A percentile compares a stretch with the other conserved stretches of the same genome.
phyloP scores from a whole-genome alignment of 78 protist species.

The Dictyostelium intermedium region DNA sequence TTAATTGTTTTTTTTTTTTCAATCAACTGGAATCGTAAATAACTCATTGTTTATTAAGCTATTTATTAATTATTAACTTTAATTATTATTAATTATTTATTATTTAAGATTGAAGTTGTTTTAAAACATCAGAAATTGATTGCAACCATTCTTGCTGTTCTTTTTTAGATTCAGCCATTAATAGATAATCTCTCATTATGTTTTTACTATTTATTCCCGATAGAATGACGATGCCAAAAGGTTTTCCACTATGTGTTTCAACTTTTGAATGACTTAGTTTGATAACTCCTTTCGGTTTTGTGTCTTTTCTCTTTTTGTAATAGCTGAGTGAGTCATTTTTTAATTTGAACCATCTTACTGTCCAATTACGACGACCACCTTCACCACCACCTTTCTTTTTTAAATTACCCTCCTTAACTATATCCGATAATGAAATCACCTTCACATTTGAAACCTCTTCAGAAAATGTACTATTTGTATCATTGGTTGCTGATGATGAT shows the following conservation, averaged over 20 bases:
- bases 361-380: slow-evolving; percentile 74
- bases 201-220: slow-evolving; percentile 42
- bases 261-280: slow-evolving; percentile 17
- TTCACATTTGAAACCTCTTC: slow-evolving; percentile 7
- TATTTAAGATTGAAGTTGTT: background rate
- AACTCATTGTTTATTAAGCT: background rate
- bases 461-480: background rate
- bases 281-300: slow-evolving; percentile 40
- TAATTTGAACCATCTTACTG: slow-evolving; percentile 43
- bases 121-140: slow-evolving; percentile 31
- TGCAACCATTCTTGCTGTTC: slow-evolving; percentile 64
- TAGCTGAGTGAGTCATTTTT: slow-evolving; percentile 40
- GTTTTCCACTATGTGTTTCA: slow-evolving; percentile 50
- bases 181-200: slow-evolving; percentile 46
- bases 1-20: background rate
- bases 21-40: background rate
- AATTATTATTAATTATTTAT: background rate
- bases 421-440: background rate
- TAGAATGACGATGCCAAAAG: slow-evolving; percentile 47
- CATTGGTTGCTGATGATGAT: background rate
- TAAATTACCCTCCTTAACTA: slow-evolving; percentile 38
- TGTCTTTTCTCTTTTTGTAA: slow-evolving; percentile 31
- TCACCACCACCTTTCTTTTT: slow-evolving; percentile 74
- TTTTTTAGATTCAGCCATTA: slow-evolving; percentile 59
- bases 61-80: background rate